Evolutionary conservation across 345 rosid genomes (phyloP).

Genomic region (Ceriops tagal): DNA sequence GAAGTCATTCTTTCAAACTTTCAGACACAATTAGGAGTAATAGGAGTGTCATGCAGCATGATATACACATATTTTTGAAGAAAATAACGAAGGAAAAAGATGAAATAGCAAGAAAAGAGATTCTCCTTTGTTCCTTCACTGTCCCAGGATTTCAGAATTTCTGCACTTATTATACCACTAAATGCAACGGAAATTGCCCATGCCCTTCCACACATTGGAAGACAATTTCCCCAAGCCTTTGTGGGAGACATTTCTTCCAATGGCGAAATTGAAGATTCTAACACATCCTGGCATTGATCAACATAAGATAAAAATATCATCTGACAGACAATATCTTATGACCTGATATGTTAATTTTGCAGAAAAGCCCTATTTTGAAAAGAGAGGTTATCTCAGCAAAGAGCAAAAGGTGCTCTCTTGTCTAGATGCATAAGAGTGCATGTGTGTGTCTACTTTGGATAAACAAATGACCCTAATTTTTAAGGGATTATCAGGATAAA

Average conservation of each 20-base stretch:
- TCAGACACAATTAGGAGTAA: not conserved
- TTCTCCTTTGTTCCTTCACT: conserved; percentile 35
- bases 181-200: conserved; percentile 59
- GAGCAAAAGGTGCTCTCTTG: not conserved
- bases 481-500: no score
- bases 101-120: conserved; percentile 59
- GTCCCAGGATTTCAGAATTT: conserved; percentile 38
- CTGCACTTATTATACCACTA: conserved; percentile 44
- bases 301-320: conserved; percentile 5
- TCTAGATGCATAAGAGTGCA: not conserved
- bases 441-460: no score
- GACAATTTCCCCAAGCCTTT: conserved; percentile 25
- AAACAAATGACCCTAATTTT: no score
- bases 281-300: conserved; percentile 38
- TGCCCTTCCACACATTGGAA: conserved; percentile 54
- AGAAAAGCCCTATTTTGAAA: not conserved
- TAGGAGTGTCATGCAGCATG: not conserved
- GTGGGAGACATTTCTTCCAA: conserved; percentile 28
- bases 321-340: not conserved
- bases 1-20: not conserved
- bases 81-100: not conserved
- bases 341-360: not conserved
- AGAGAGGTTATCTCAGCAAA: not conserved
- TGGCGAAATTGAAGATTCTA: conserved; percentile 39
- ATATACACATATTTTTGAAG: not conserved